A percentile compares a stretch with the other conserved stretches of the same genome.
Conservation (phyloP, 2,329 filamentous ascomycete species). For the Tolypocladium tundrense region DNA sequence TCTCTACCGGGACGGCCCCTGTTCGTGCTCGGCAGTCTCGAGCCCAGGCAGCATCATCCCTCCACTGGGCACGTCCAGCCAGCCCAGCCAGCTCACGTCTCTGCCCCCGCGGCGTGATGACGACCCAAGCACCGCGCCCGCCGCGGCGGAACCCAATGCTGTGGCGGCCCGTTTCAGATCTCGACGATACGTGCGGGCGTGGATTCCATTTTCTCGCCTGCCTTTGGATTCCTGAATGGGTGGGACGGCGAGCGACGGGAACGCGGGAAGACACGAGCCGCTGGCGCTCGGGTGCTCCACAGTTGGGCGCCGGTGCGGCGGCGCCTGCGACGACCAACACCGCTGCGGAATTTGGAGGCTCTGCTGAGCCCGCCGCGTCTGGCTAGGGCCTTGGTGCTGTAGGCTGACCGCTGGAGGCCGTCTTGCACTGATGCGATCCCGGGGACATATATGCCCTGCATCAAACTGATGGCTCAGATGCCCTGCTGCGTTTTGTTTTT, state of each 20-base stretch:
- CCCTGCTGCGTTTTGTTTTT: background rate
- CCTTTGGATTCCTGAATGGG: too few species aligned
- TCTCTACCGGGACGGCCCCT: background rate
- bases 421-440: background rate
- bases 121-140: background rate
- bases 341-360: background rate
- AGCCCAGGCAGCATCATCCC: background rate
- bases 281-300: conserved; percentile 3
- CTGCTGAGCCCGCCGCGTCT: background rate
- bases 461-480: background rate
- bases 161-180: background rate
- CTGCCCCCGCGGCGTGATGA: background rate
- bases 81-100: background rate
- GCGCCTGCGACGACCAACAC: background rate
- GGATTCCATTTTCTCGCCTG: too few species aligned
- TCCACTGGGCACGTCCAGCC: background rate
- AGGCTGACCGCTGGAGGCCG: background rate
- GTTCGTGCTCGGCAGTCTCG: background rate
- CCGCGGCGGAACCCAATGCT: background rate
- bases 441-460: background rate
- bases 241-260: background rate
- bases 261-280: background rate
- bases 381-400: background rate
- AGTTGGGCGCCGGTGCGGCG: conserved; percentile 8
- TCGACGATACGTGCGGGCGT: background rate